Conservation (phyloP, 208 protist species). For the Trypanosoma conorhini region DNA sequence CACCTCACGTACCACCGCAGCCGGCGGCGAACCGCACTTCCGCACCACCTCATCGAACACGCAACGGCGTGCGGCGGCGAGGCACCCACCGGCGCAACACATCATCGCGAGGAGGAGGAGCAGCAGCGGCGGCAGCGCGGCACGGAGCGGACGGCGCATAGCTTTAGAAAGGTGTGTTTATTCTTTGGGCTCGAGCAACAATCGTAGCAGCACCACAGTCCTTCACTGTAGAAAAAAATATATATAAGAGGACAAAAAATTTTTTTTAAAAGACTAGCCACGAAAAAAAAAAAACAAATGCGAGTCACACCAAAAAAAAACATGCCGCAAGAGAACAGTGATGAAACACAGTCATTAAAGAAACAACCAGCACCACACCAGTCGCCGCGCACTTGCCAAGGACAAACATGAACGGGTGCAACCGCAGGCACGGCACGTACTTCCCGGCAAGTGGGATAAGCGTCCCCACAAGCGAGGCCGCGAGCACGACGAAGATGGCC, state of each 20-base stretch:
- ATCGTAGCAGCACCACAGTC: too few relatives aligned
- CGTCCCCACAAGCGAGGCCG: slow-evolving; percentile 41
- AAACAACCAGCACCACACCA: slow-evolving; percentile 56
- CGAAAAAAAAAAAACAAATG: too few relatives aligned
- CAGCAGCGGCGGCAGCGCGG: not conserved
- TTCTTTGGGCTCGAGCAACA: too few relatives aligned
- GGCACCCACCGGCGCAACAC: not conserved
- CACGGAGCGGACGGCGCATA: too few relatives aligned
- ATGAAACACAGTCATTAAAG: slow-evolving; percentile 65
- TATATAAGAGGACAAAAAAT: too few relatives aligned
- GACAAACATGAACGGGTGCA: slow-evolving; percentile 41
- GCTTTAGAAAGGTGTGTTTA: too few relatives aligned
- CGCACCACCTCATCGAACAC: slow-evolving; percentile 4
- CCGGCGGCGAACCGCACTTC: not conserved
- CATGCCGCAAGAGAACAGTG: too few relatives aligned
- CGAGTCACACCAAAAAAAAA: too few relatives aligned
- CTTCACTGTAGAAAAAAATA: too few relatives aligned
- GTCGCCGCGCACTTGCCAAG: slow-evolving; percentile 54
- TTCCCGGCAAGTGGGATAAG: slow-evolving; percentile 50
- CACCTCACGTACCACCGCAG: not conserved
- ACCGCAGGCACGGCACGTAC: slow-evolving; percentile 30
- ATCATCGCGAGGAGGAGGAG: not conserved
- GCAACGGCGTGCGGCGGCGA: not conserved
- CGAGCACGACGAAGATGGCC: slow-evolving; percentile 64
- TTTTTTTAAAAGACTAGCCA: too few relatives aligned